Evolutionary conservation across 495 filamentous ascomycete species (phyloP).

Genomic region (Entonaema liquescens): DNA sequence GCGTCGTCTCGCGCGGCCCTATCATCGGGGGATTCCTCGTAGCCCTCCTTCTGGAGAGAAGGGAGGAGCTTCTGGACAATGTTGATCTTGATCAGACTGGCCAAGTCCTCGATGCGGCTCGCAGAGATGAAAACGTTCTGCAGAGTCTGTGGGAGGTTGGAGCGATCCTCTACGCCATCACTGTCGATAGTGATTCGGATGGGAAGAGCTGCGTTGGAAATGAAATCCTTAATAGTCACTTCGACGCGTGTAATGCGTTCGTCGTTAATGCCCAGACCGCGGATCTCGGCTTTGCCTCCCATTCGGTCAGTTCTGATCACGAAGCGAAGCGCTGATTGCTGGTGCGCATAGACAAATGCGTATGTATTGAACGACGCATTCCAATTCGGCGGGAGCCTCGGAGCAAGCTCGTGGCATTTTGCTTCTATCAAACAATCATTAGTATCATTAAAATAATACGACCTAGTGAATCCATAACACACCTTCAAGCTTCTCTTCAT

Average conservation of each 20-base stretch:
- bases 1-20: slow-evolving; percentile 45
- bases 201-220: slow-evolving; percentile 62
- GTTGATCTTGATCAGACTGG: slow-evolving; percentile 72
- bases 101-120: slow-evolving; percentile 72
- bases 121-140: slow-evolving; percentile 77
- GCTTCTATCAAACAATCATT: slow-evolving; percentile 45
- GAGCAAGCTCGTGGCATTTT: slow-evolving; percentile 53
- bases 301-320: slow-evolving; percentile 83
- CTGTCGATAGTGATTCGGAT: slow-evolving; percentile 54
- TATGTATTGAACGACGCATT: slow-evolving; percentile 72
- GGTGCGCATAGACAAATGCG: slow-evolving; percentile 87
- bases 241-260: slow-evolving; percentile 84
- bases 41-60: slow-evolving; percentile 75
- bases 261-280: slow-evolving; percentile 79
- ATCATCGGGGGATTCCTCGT: slow-evolving; percentile 66
- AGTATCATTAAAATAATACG: slow-evolving; percentile 2
- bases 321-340: slow-evolving; percentile 87
- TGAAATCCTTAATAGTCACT: slow-evolving; percentile 75
- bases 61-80: slow-evolving; percentile 85
- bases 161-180: slow-evolving; percentile 53
- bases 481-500: slow-evolving; percentile 71
- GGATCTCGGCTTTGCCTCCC: slow-evolving; percentile 82
- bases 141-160: slow-evolving; percentile 56
- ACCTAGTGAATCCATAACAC: slow-evolving; percentile 60
- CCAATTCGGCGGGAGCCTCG: slow-evolving; percentile 80